Evolutionary conservation across 352 stramenopile genomes (phyloP).

Genomic region (Phytophthora tubulina): DNA sequence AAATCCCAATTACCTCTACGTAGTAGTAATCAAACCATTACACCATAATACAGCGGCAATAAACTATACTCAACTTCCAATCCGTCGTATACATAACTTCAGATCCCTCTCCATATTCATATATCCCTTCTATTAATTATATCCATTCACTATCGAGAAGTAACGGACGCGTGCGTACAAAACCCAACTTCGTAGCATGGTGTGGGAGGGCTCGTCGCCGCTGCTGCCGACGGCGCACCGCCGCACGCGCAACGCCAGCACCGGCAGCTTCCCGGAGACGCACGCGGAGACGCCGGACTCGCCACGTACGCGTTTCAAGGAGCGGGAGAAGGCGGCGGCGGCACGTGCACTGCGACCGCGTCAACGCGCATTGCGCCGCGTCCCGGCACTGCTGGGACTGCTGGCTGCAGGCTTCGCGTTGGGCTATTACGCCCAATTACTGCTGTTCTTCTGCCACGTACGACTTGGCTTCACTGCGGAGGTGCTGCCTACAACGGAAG

Average conservation of each 20-base stretch:
- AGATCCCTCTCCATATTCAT: too few species aligned
- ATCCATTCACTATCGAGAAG: not conserved
- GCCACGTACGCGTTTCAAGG: slow-evolving; percentile 32
- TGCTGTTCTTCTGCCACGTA: slow-evolving; percentile 77
- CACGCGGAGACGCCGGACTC: slow-evolving; percentile 25
- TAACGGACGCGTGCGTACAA: slow-evolving; percentile 21
- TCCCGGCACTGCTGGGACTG: slow-evolving; percentile 31
- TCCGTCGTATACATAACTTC: too few species aligned
- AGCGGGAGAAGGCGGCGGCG: slow-evolving; percentile 28
- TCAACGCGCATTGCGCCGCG: slow-evolving; percentile 28
- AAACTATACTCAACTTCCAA: not conserved
- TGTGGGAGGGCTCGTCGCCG: slow-evolving; percentile 41
- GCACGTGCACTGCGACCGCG: slow-evolving; percentile 14
- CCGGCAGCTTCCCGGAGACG: slow-evolving; percentile 39
- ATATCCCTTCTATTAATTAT: too few species aligned
- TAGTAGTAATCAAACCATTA: too few species aligned
- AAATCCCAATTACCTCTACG: too few species aligned
- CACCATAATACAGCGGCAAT: too few species aligned
- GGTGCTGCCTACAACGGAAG: slow-evolving; percentile 56
- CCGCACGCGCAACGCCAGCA: slow-evolving; percentile 45
- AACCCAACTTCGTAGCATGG: slow-evolving; percentile 21
- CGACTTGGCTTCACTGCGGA: slow-evolving; percentile 65
- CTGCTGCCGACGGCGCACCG: slow-evolving; percentile 47
- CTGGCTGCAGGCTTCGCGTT: slow-evolving; percentile 51
- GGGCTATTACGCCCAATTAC: slow-evolving; percentile 75